Percentiles rank a stretch among this genome's conserved stretches.
These are phyloP conservation scores for Stipa capillata DNA, from an alignment of 176 grass and related monocot species.

Conservation along the genomic window DNA sequence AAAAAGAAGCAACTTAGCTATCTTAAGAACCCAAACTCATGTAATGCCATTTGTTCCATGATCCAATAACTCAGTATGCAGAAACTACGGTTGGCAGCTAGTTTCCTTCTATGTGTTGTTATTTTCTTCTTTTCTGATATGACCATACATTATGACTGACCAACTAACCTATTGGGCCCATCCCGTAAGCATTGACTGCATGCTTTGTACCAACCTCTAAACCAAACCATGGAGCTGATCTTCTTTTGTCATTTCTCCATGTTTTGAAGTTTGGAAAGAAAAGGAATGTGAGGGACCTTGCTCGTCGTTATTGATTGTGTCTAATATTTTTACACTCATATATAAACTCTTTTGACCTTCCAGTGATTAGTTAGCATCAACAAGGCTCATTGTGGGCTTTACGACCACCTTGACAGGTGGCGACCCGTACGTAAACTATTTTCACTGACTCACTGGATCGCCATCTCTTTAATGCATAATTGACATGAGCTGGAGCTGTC, in stretches of 20 bases:
- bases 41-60: slow-evolving; percentile 19
- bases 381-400: not conserved
- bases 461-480: not conserved
- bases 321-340: slow-evolving; percentile 12
- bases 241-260: not conserved
- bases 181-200: slow-evolving; percentile 36
- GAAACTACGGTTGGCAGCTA: slow-evolving; percentile 10
- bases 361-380: slow-evolving; percentile 6
- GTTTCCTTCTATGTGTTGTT: slow-evolving; percentile 7
- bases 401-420: not conserved
- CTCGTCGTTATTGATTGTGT: slow-evolving; percentile 2
- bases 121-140: slow-evolving; percentile 17
- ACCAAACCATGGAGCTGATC: slow-evolving; percentile 16
- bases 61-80: slow-evolving; percentile 1
- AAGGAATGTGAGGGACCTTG: slow-evolving; percentile 4
- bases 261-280: slow-evolving; percentile 20
- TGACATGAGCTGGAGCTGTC: slow-evolving; percentile 13
- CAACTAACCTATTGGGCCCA: slow-evolving; percentile 35
- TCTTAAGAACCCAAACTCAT: not conserved
- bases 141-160: slow-evolving; percentile 17
- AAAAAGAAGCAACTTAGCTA: not conserved
- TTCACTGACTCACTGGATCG: not conserved
- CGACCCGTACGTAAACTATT: not conserved
- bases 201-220: slow-evolving; percentile 31
- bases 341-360: not conserved